phyloP scores from a whole-genome alignment of 1,284 basidiomycete species.

The Puccinia horiana region DNA sequence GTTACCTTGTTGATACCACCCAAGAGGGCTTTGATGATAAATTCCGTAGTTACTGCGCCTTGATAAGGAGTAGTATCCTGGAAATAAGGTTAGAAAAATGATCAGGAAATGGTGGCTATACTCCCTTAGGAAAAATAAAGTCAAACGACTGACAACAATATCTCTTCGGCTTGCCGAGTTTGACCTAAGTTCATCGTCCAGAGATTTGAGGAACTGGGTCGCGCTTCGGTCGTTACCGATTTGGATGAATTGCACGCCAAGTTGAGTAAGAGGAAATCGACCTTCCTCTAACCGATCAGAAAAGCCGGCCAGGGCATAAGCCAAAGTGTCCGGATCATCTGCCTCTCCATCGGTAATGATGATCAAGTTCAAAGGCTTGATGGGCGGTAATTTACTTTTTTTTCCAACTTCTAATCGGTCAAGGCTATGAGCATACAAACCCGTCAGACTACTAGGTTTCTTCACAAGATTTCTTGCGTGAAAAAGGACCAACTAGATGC shows the following conservation, averaged over 20 bases:
- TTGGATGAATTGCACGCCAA: slow-evolving; percentile 68
- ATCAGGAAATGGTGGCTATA: not conserved
- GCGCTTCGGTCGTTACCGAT: slow-evolving; percentile 56
- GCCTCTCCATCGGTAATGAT: slow-evolving; percentile 67
- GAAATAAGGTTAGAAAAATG: not conserved
- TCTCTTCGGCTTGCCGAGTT: slow-evolving; percentile 26
- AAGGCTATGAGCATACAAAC: slow-evolving; percentile 21
- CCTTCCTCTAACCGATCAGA: slow-evolving; percentile 64
- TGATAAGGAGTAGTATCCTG: slow-evolving; percentile 48
- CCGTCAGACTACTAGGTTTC: not conserved
- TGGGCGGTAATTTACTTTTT: slow-evolving; percentile 55
- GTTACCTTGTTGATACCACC: slow-evolving; percentile 47
- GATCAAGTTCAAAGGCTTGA: slow-evolving; percentile 67
- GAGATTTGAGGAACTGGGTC: slow-evolving; percentile 31
- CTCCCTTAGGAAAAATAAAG: not conserved
- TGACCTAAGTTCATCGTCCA: slow-evolving; percentile 39
- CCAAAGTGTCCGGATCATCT: slow-evolving; percentile 62
- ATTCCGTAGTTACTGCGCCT: slow-evolving; percentile 35
- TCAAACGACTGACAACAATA: slow-evolving; percentile 30
- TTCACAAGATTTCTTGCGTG: no score
- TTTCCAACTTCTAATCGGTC: slow-evolving; percentile 56
- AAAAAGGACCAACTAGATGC: slow-evolving; percentile 31
- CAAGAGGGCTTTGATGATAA: slow-evolving; percentile 36
- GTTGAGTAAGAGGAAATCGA: slow-evolving; percentile 62
- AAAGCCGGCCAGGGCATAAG: slow-evolving; percentile 62